phyloP scores from a whole-genome alignment of 345 rosid genomes.

The Toxicodendron radicans region DNA sequence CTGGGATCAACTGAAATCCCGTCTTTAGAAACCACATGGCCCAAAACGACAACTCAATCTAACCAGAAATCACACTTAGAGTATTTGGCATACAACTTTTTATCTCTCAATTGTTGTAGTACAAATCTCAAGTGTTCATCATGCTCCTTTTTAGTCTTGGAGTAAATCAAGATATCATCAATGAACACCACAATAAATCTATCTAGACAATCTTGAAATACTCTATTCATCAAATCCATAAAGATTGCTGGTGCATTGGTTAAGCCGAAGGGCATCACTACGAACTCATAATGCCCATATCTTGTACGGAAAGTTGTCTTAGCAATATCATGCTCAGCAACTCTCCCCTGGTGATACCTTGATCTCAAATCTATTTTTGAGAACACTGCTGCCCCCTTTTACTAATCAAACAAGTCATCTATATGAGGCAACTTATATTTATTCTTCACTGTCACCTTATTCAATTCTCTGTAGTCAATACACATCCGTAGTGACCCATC shows the following conservation, averaged over 20 bases:
- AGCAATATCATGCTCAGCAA: background rate
- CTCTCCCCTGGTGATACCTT: background rate
- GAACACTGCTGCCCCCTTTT: background rate
- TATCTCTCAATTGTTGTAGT: background rate
- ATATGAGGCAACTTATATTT: background rate
- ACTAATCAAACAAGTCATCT: background rate
- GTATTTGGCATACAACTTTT: background rate
- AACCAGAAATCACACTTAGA: background rate
- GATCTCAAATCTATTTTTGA: background rate
- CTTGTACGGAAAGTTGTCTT: background rate
- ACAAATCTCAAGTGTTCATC: background rate
- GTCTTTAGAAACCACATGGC: background rate
- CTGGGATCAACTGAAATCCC: background rate
- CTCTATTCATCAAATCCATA: background rate
- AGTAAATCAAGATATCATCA: background rate
- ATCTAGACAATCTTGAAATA: background rate
- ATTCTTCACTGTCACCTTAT: background rate
- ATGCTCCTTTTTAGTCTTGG: background rate
- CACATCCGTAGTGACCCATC: background rate
- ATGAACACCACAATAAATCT: background rate
- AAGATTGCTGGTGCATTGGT: background rate
- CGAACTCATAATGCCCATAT: background rate
- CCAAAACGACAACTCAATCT: background rate
- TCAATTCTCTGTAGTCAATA: background rate
- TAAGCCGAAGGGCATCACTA: background rate